Evolutionary conservation across 2,329 filamentous ascomycete species (phyloP).

Genomic region (Cladophialophora carrionii): DNA sequence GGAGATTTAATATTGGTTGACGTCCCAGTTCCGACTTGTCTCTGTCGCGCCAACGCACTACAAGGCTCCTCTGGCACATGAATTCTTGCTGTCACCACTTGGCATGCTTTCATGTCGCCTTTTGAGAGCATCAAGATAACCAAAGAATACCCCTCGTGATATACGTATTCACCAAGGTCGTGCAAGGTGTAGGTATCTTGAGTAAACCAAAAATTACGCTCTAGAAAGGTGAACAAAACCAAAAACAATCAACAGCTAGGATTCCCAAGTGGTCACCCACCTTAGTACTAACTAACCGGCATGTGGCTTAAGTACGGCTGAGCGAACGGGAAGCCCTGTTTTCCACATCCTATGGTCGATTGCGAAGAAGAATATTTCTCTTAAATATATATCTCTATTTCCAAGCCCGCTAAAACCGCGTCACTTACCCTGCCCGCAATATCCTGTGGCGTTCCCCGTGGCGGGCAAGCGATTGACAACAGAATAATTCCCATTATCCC

Average conservation of each 20-base stretch:
- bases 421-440: neutral
- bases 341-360: constrained; percentile 16
- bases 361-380: neutral
- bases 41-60: too few relatives aligned
- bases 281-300: constrained; percentile 14
- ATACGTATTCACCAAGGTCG: too few relatives aligned
- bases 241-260: constrained; percentile 17
- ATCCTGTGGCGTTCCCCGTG: neutral
- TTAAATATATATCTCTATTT: neutral
- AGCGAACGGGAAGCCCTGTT: constrained; percentile 18
- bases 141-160: too few relatives aligned
- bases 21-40: too few relatives aligned
- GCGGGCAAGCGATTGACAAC: neutral
- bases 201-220: neutral
- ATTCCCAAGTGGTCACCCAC: constrained; percentile 17
- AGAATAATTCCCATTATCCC: neutral
- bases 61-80: too few relatives aligned
- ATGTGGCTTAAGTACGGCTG: constrained; percentile 15
- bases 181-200: too few relatives aligned
- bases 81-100: too few relatives aligned
- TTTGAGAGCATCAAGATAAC: too few relatives aligned
- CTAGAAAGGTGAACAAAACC: neutral
- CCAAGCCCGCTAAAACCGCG: neutral
- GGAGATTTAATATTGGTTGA: too few relatives aligned
- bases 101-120: too few relatives aligned